Conservation (phyloP, 306 rosid species). For the Trifolium fragiferum region DNA sequence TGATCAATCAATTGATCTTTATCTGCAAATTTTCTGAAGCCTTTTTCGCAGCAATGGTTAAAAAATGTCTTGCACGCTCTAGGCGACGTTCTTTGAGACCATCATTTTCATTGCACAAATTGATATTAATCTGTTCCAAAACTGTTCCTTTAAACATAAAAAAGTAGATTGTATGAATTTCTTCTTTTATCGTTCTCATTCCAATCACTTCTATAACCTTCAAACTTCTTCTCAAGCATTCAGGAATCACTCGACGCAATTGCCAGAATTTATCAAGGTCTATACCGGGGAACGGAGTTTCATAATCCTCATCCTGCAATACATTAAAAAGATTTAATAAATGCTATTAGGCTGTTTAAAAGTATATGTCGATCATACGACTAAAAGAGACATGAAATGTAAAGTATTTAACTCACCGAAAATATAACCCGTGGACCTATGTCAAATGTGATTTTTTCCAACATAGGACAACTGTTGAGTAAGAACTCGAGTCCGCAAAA, state of each 20-base stretch:
- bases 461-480: slow-evolving; percentile 45
- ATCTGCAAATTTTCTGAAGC: slow-evolving; percentile 9
- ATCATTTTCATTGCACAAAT: not conserved
- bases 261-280: not conserved
- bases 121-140: slow-evolving; percentile 25
- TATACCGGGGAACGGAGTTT: slow-evolving; percentile 12
- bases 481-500: slow-evolving; percentile 51
- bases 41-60: not conserved
- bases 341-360: not conserved
- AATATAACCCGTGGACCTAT: slow-evolving; percentile 18
- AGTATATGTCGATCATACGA: not conserved
- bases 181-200: not conserved
- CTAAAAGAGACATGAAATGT: not conserved
- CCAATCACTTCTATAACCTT: slow-evolving; percentile 42
- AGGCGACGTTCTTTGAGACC: not conserved
- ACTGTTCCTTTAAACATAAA: not conserved
- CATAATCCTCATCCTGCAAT: slow-evolving; percentile 37
- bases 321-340: not conserved
- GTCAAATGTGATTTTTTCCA: slow-evolving; percentile 52
- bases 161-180: not conserved
- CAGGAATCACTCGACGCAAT: rapidly evolving
- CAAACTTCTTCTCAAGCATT: slow-evolving; percentile 15
- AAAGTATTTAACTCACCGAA: slow-evolving; percentile 37
- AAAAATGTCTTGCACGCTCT: not conserved
- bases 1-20: not conserved